Base-by-base conservation (phyloP, 345 rosid genomes). In the Kernera saxatilis region DNA sequence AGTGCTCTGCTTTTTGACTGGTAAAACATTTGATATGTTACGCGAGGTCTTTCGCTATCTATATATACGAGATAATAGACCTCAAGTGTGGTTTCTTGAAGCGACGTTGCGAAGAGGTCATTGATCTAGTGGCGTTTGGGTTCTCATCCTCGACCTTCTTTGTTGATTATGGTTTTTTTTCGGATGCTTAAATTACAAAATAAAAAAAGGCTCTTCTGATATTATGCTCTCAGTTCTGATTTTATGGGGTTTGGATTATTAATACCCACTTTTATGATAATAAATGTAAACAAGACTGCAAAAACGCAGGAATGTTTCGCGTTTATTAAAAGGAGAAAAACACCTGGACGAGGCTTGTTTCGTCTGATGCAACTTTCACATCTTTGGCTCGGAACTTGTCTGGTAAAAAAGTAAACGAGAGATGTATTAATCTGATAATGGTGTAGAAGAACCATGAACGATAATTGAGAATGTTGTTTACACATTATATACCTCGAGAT, bases 401-500 rank as follows among this genome's bases (percentile, higher is more conserved):
- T 75, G 73, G 10, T 25, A 27, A 25, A 39, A 64, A 40, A 22
- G 39, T 32, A 43, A 41, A 41, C 15, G 6, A 32, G 15, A 44
- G 15, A 54, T 25, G 48, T 62, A 8, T 25, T 23, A 44, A 12
- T 10, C 35, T 11, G 55, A 26, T 9, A 10, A 70, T n/a, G 69
- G 15, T 51, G 39, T 19, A 6, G 17, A 27, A 6, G 7, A 57
- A 9, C 27, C 15, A 58, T 19, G 17, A 67, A 19, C 13, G 1
- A 37, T n/a, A 29, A 32, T 1, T 33, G 50, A 26, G 32, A 23
- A 26, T 25, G 56, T 39, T 6, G 4, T 53, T 53, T 17, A 53
- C 9, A 56, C 0, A 23, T 3, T 29, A 3, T 46, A 13, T 85
- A 93, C 98, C 97, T 90, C 65, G 35, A 91, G 84, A 76, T 86